Base-by-base conservation (phyloP, 345 rosid genomes). In the Dipteronia dyeriana region DNA sequence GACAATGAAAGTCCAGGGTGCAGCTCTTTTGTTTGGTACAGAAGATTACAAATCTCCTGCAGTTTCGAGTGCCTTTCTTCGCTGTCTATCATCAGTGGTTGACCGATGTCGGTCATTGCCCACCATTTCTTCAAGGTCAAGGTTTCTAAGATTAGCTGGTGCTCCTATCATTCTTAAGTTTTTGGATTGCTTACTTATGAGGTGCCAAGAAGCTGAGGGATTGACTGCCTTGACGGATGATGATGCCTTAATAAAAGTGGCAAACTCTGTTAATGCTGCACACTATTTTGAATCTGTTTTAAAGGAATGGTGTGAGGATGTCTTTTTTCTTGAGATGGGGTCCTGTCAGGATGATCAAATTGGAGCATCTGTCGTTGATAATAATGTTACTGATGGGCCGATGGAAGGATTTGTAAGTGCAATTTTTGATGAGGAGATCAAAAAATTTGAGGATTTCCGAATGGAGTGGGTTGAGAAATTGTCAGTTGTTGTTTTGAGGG, bases 161-260 rank as follows among this genome's bases (percentile, higher is more conserved):
- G 82, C 84, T 4, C 95, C 97, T 62, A 80, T 84, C 20, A 74
- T 91, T 78, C 89, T 80, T 6, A 81, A 79, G 63, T 90, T 90
- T 86, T 84, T 91, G 84, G 94, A 94, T 81, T 78, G 91, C 78
- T 76, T 89, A 70, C 87, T 89, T 78, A 78, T 82, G 78, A 88
- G 94, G 82, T 92, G 99, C 84, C 99, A 91, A 83, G 98, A 92
- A 78, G 98, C 98, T 9, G 98, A 94, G 87, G 98, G 98, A 73
- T 75, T 92, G 84, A 96, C 99, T 76, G 94, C 98, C 29, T 79
- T 92, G 78, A 90, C 97, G 2, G 97, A 92, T 79, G 89, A 92
- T 60, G 84, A 85, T 78, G 99, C 90, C 78, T 84, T 96, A 62
- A 70, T 91, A 66, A 96, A 92, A 85, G 99, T 96, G 64, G 84